Base-by-base conservation (phyloP, 2,329 filamentous ascomycete species). In the Cytospora chrysosperma region DNA sequence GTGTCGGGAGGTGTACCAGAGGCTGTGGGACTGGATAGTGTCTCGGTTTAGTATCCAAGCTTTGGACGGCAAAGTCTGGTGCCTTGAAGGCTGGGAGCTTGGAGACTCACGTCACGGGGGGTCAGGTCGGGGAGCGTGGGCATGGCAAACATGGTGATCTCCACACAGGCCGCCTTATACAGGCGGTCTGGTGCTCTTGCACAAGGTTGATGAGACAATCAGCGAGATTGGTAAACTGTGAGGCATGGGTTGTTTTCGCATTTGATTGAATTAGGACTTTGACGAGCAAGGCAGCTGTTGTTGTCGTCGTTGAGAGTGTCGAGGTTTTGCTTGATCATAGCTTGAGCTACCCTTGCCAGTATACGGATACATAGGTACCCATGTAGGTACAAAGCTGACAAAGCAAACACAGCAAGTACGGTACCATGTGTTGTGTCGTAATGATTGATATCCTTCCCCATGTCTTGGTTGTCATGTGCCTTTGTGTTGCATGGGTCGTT, bases 1-100 rank as follows among this genome's bases (percentile, higher is more conserved):
- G 57, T 86, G 83, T 7, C 87, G 83, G 15, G 88, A 87, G 37
- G 84, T 85, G 74, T 91, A 91, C 89, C 89, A 92, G 64, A 92
- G 82, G 59, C 86, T 84, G 74, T 92, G 87, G 40, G 88, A 88
- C 89, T 92, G 69, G 43, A 53, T 34, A 27, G 19, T 40, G 61
- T 50, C 28, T 49, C 9, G 43, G 60, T 72, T 34, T 66, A 73
- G 70, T 57, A 55, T 66, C 13, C 43, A 51, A 32, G 55, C 27
- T 43, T 40, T 59, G 52, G 59, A n/a, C n/a, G n/a, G n/a, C n/a
- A n/a, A n/a, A n/a, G n/a, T n/a, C n/a, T n/a, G n/a, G n/a, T n/a
- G n/a, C 4, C 3, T 5, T 17, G 30, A 13, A 28, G 43, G 24
- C 13, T 26, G 15, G 9, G n/a, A 19, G 19, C 12, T 19, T 17